Conservation (phyloP, 2,329 filamentous ascomycete species). For the Nemania sp. region DNA sequence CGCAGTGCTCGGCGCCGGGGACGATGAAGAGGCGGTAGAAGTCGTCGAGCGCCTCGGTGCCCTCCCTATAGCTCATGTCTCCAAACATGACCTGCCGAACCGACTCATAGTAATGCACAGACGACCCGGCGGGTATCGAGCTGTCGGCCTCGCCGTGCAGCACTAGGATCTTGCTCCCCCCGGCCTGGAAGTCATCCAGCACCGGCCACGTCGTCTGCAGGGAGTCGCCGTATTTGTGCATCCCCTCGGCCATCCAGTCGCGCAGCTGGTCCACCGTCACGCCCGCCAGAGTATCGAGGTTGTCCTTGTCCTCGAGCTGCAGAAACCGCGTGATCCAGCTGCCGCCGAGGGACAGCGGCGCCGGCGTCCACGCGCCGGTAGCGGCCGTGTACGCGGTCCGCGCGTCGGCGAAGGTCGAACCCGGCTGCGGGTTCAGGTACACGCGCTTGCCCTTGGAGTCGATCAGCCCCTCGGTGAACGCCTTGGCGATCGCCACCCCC, state of each 20-base stretch:
- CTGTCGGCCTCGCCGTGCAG: conserved; percentile 65
- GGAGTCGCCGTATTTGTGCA: conserved; percentile 61
- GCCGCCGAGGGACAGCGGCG: conserved; percentile 44
- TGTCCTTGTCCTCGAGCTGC: conserved; percentile 44
- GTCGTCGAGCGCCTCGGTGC: conserved; percentile 57
- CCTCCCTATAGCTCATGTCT: conserved; percentile 53
- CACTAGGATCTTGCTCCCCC: conserved; percentile 64
- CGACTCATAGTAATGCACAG: conserved; percentile 57
- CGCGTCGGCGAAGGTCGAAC: conserved; percentile 52
- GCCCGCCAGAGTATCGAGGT: conserved; percentile 55
- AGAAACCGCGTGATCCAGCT: conserved; percentile 50
- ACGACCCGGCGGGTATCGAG: conserved; percentile 61
- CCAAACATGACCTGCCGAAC: conserved; percentile 64
- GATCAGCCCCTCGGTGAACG: conserved; percentile 53
- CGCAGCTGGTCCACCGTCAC: conserved; percentile 66
- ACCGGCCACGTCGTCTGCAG: conserved; percentile 61
- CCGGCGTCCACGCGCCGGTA: conserved; percentile 46
- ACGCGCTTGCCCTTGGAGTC: conserved; percentile 53
- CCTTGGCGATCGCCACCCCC: conserved; percentile 49
- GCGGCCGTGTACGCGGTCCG: conserved; percentile 50
- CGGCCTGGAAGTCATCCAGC: conserved; percentile 57
- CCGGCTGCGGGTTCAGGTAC: conserved; percentile 53
- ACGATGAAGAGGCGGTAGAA: conserved; percentile 58
- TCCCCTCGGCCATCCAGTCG: conserved; percentile 63
- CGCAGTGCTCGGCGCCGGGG: conserved; percentile 65